Percentiles rank a stretch among this genome's conserved stretches.
Evolutionary conservation across 2,329 filamentous ascomycete genomes (phyloP).

Genomic region (Coniella lustricola): DNA sequence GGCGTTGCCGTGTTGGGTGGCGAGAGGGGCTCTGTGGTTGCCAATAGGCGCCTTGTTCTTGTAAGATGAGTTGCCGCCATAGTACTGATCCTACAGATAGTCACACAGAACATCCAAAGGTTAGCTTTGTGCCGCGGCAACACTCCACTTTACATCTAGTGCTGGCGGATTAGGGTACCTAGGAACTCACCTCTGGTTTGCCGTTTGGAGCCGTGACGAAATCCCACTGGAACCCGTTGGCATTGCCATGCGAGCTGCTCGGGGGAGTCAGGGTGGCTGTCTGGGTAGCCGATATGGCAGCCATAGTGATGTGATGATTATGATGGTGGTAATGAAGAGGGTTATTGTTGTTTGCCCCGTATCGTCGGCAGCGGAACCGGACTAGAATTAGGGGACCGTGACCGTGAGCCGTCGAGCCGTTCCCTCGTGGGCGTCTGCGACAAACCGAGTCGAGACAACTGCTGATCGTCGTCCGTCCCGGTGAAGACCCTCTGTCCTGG

Average conservation of each 20-base stretch:
- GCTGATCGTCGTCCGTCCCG: background rate
- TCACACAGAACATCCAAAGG: background rate
- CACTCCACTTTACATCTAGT: background rate
- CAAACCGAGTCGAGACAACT: constrained; percentile 8
- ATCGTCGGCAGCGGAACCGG: background rate
- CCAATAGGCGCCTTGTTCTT: constrained; percentile 13
- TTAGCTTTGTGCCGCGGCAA: constrained; percentile 3
- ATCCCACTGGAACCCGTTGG: constrained; percentile 39
- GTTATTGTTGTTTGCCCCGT: constrained; percentile 8
- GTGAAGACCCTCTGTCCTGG: background rate
- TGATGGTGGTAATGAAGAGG: constrained; percentile 9
- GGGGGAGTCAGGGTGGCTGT: constrained; percentile 42
- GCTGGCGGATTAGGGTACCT: background rate
- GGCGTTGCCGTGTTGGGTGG: constrained; percentile 15
- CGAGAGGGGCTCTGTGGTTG: constrained; percentile 13
- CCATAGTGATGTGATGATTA: constrained; percentile 32
- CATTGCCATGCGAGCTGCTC: constrained; percentile 41
- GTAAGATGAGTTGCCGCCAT: constrained; percentile 12
- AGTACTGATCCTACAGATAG: constrained; percentile 13
- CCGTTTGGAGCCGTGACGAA: constrained; percentile 21
- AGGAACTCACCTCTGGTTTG: constrained; percentile 32
- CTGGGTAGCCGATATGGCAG: constrained; percentile 44
- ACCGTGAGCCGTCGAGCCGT: background rate
- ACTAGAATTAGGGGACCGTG: background rate
- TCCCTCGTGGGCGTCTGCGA: constrained; percentile 10